These are phyloP conservation scores for Goffeauzyma gilvescens DNA, from an alignment of 768 basidiomycete genomes.

Conservation along the genomic window DNA sequence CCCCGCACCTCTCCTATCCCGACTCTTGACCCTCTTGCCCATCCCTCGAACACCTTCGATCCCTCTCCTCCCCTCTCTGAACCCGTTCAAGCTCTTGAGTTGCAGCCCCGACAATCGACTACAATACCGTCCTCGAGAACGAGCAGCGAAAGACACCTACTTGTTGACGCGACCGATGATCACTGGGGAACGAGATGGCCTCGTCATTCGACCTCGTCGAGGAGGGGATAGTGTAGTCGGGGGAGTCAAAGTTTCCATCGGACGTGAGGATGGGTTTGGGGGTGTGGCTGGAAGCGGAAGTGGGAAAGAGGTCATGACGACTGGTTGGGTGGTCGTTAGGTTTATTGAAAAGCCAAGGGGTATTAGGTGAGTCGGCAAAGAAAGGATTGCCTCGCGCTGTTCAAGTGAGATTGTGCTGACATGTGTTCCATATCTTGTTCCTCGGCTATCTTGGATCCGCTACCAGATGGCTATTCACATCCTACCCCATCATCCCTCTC, in stretches of 20 bases:
- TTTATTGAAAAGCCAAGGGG: slow-evolving; percentile 26
- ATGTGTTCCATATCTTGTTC: too few species aligned
- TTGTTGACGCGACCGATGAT: slow-evolving; percentile 5
- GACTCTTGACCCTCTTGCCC: not conserved
- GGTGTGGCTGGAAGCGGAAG: slow-evolving; percentile 2
- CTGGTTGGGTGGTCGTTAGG: slow-evolving; percentile 29
- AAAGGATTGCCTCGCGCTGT: not conserved
- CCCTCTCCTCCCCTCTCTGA: not conserved
- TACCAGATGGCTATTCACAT: slow-evolving; percentile 22
- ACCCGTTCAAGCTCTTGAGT: not conserved
- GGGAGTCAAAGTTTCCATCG: slow-evolving; percentile 6
- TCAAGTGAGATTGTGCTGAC: not conserved
- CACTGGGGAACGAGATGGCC: not conserved
- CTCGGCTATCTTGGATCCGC: not conserved
- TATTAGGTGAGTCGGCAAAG: slow-evolving; percentile 18
- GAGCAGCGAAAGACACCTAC: slow-evolving; percentile 4
- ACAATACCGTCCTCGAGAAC: too few species aligned
- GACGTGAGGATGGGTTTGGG: slow-evolving; percentile 8
- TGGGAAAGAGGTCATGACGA: slow-evolving; percentile 25
- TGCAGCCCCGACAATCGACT: too few species aligned
- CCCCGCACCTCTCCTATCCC: not conserved
- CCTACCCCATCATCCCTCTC: slow-evolving; percentile 27
- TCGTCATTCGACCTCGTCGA: slow-evolving; percentile 6
- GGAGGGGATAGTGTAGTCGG: slow-evolving; percentile 1
- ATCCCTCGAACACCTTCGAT: not conserved